Percentiles rank a stretch among this genome's conserved stretches.
Conservation (phyloP, 2,329 filamentous ascomycete species). For the Myriosclerotinia curreyana region DNA sequence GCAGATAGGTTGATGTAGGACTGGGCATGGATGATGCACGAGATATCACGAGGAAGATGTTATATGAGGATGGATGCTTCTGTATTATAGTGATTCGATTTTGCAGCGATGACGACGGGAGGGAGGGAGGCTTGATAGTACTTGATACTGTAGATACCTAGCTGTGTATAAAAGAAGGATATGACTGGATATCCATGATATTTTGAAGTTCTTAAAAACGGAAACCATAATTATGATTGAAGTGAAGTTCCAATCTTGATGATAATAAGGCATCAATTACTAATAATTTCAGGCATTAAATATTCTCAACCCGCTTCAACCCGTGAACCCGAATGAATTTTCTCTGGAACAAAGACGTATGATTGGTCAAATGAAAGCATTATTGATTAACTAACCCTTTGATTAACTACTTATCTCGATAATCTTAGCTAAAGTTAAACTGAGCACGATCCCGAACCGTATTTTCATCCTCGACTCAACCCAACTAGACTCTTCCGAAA, state of each 20-base stretch:
- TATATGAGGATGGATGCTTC: constrained; percentile 12
- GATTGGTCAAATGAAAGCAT: not conserved
- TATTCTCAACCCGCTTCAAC: not conserved
- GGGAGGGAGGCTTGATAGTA: constrained; percentile 15
- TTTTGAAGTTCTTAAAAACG: not conserved
- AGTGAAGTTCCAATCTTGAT: not conserved
- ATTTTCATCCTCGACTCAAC: not conserved
- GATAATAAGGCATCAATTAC: not conserved
- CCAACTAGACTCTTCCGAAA: not conserved
- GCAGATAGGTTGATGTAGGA: not conserved
- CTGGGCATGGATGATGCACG: constrained; percentile 6
- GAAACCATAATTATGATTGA: not conserved
- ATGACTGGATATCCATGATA: constrained; percentile 8
- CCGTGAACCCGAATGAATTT: not conserved
- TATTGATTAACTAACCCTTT: not conserved
- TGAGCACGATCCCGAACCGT: not conserved
- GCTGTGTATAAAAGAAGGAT: constrained; percentile 27
- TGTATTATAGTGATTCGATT: constrained; percentile 26
- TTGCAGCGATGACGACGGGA: constrained; percentile 13
- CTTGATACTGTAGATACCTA: constrained; percentile 26
- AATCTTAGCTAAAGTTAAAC: constrained; percentile 3
- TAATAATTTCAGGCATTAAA: not conserved
- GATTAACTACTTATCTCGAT: constrained; percentile 2
- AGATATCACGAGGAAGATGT: constrained; percentile 17
- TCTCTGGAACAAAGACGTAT: not conserved